Conservation (phyloP, 2,329 filamentous ascomycete species). For the Trichoderma koningiopsis region DNA sequence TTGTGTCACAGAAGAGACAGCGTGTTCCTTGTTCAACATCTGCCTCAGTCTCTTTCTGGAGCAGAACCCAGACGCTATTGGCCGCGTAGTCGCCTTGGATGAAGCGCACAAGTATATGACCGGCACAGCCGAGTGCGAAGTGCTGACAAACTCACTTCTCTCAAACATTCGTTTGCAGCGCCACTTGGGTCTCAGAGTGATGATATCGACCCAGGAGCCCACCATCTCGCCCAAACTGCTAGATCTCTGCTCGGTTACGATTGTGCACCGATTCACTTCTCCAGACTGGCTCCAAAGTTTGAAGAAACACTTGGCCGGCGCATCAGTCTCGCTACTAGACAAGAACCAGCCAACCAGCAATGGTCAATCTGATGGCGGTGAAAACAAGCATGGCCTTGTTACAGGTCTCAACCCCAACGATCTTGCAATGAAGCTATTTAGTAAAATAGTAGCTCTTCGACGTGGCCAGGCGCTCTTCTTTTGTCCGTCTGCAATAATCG, state of each 20-base stretch:
- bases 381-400: background rate
- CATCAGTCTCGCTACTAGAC: slow-evolving; percentile 14
- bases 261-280: slow-evolving; percentile 72
- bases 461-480: slow-evolving; percentile 53
- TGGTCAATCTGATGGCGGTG: too few relatives aligned
- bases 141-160: slow-evolving; percentile 64
- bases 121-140: slow-evolving; percentile 52
- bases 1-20: slow-evolving; percentile 65
- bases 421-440: slow-evolving; percentile 40
- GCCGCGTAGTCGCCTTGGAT: slow-evolving; percentile 69
- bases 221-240: slow-evolving; percentile 69
- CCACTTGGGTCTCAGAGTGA: slow-evolving; percentile 65
- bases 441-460: slow-evolving; percentile 45
- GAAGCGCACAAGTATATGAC: slow-evolving; percentile 80
- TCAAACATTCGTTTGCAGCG: slow-evolving; percentile 69
- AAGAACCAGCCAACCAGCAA: background rate
- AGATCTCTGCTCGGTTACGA: slow-evolving; percentile 69
- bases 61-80: slow-evolving; percentile 42
- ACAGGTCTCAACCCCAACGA: background rate
- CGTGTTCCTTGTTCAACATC: slow-evolving; percentile 73
- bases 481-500: slow-evolving; percentile 47
- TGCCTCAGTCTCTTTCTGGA: slow-evolving; percentile 68
- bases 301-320: slow-evolving; percentile 48
- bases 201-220: slow-evolving; percentile 78
- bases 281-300: slow-evolving; percentile 61